These are phyloP conservation scores for Acorus calamus DNA, from an alignment of 106 monocot genomes.

Conservation along the genomic window DNA sequence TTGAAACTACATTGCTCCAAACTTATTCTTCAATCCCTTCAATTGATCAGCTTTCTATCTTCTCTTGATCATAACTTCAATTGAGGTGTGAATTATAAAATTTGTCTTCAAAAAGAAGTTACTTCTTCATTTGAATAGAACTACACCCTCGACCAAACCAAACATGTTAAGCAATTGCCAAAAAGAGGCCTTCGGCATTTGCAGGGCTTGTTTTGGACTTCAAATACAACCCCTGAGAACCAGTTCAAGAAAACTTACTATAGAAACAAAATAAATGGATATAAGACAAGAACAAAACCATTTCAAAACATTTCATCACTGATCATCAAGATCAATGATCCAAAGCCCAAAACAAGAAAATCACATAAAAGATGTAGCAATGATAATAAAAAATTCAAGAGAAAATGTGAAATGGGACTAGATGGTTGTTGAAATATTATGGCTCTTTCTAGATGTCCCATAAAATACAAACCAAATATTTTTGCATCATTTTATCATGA, in stretches of 20 bases:
- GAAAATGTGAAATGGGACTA: too few species aligned
- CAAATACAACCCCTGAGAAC: conserved; percentile 61
- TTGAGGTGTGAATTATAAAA: conserved; percentile 22
- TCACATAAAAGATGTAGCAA: too few species aligned
- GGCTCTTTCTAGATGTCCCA: too few species aligned
- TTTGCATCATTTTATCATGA: too few species aligned
- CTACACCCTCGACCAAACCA: conserved; percentile 38
- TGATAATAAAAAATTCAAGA: too few species aligned
- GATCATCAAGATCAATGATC: background rate
- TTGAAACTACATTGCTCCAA: conserved; percentile 41
- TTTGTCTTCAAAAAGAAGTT: conserved; percentile 37
- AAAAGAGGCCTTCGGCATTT: conserved; percentile 54
- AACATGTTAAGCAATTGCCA: conserved; percentile 38
- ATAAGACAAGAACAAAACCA: conserved; percentile 7
- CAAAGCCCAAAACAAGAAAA: too few species aligned
- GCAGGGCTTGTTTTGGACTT: conserved; percentile 69
- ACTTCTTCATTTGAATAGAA: conserved; percentile 48
- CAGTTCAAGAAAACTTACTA: conserved; percentile 58
- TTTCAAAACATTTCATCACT: background rate
- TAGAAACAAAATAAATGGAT: conserved; percentile 14
- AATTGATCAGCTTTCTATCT: conserved; percentile 31
- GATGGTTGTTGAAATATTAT: too few species aligned
- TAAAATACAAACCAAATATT: too few species aligned
- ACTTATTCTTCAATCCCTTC: conserved; percentile 19
- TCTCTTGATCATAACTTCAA: conserved; percentile 39